Base-by-base conservation (phyloP, 176 grass and related monocot genomes). In the Oryza punctata region DNA sequence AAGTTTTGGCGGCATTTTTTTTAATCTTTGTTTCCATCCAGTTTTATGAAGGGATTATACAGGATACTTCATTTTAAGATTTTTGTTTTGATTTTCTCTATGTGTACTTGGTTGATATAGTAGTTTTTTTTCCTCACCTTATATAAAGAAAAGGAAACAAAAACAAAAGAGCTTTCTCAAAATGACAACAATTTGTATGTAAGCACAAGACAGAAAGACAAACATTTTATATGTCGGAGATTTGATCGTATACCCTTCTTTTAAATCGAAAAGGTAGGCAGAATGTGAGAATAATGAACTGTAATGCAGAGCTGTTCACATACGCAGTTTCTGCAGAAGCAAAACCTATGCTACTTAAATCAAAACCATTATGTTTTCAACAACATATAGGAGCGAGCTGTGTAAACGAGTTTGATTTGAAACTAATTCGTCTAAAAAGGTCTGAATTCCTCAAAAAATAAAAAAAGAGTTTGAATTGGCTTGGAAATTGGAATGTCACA, bases 1-100 rank as follows among this genome's bases (percentile, higher is more conserved):
- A 78, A 84, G 23, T 84, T 81, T 85, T 91, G 52, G 73, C 8
- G 18, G 43, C 41, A 72, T 25, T 37, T 74, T 24, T 61, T 30
- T 13, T 40, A 37, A 7, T 43, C 5, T 83, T 83, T 30, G 38
- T 66, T 37, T 6, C 2, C 32, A 10, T 44, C 33, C 4, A 59
- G 28, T 30, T 61, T 74, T 67, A 5, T 28, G 54, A 72, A 18
- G 69, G 10, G 49, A 37, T 37, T 37, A 54, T 54, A 49, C 46
- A 13, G 2, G 46, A 10, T 1, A 4, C n/a, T 63, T 72, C 21
- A 30, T 84, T 12, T 66, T 76, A 12, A 23, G 37, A 21, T 69
- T 69, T 7, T 6, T 78, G 41, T 69, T 57, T 10, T 38, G 33
- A 12, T 11, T 69, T 5, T 84, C 8, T 83, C 29, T 11, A n/a